Evolutionary conservation across 129 eudicot species (phyloP).

Genomic region (Tanacetum coccineum): DNA sequence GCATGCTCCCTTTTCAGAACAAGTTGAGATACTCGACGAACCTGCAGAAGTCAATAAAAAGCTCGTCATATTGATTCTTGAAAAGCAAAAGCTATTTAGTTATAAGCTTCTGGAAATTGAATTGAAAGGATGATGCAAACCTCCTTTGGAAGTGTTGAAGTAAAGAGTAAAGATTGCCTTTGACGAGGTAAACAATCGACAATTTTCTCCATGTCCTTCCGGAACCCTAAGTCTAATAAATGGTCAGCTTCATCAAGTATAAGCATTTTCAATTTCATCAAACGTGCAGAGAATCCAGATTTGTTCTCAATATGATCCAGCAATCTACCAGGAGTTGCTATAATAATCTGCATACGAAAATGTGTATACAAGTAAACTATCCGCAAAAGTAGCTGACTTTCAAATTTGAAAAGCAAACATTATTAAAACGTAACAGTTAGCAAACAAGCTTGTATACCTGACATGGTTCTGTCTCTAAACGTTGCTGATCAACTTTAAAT

Average conservation of each 20-base stretch:
- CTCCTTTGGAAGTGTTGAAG: slow-evolving; percentile 94
- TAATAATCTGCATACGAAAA: slow-evolving; percentile 55
- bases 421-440: background rate
- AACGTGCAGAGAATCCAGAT: slow-evolving; percentile 73
- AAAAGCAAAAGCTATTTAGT: no score
- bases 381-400: background rate
- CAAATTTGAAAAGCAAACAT: background rate
- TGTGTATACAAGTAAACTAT: background rate
- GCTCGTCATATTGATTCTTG: no score
- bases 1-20: slow-evolving; percentile 79
- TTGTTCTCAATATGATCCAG: slow-evolving; percentile 88
- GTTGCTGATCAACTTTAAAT: slow-evolving; percentile 79
- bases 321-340: slow-evolving; percentile 96
- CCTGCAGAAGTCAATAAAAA: slow-evolving; percentile 40
- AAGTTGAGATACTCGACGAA: slow-evolving; percentile 86
- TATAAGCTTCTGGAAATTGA: background rate
- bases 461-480: slow-evolving; percentile 72
- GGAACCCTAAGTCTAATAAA: slow-evolving; percentile 82
- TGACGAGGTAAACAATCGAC: slow-evolving; percentile 94
- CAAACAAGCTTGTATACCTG: slow-evolving; percentile 45
- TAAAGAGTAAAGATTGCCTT: slow-evolving; percentile 82
- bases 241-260: slow-evolving; percentile 94
- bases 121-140: slow-evolving; percentile 28
- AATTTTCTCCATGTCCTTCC: slow-evolving; percentile 85
- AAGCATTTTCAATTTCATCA: slow-evolving; percentile 84